These are phyloP conservation scores for Elsinoe arachidis DNA, from an alignment of 2,329 filamentous ascomycete species.

Conservation along the genomic window DNA sequence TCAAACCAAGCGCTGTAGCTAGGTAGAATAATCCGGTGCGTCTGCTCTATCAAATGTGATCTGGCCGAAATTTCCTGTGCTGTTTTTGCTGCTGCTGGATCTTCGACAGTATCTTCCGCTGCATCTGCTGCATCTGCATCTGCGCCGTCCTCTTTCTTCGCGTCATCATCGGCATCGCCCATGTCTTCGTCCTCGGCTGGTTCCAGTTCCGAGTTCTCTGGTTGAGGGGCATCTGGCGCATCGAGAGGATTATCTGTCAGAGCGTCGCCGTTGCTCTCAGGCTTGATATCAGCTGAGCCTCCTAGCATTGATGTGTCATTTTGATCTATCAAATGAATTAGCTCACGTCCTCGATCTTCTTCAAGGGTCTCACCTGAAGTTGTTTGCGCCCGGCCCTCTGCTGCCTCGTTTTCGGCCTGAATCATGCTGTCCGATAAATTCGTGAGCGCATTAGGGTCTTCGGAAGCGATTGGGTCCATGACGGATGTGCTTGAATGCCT, in stretches of 20 bases:
- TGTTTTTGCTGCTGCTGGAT: slow-evolving; percentile 62
- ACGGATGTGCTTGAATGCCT: neutral
- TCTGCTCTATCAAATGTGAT: slow-evolving; percentile 85
- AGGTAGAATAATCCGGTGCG: slow-evolving; percentile 89
- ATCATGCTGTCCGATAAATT: slow-evolving; percentile 30
- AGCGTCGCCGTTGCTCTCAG: slow-evolving; percentile 14
- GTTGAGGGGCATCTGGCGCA: slow-evolving; percentile 27
- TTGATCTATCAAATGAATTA: slow-evolving; percentile 12
- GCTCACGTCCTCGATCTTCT: neutral
- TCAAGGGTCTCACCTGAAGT: slow-evolving; percentile 14
- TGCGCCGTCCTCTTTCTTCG: slow-evolving; percentile 40
- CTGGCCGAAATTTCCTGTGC: slow-evolving; percentile 77
- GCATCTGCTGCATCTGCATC: slow-evolving; percentile 34
- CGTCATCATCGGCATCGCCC: slow-evolving; percentile 54
- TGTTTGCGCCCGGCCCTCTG: slow-evolving; percentile 23
- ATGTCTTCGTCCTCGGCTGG: slow-evolving; percentile 36
- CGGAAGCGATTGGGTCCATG: slow-evolving; percentile 17
- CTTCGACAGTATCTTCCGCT: slow-evolving; percentile 38
- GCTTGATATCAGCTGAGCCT: slow-evolving; percentile 17
- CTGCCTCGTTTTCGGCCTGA: slow-evolving; percentile 26
- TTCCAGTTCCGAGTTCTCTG: slow-evolving; percentile 26
- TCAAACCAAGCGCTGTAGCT: slow-evolving; percentile 99
- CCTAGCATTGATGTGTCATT: slow-evolving; percentile 29
- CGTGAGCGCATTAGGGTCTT: slow-evolving; percentile 22
- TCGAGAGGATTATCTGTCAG: slow-evolving; percentile 31